These are phyloP conservation scores for Diaporthe citriasiana DNA, from an alignment of 2,329 filamentous ascomycete genomes.

Conservation along the genomic window DNA sequence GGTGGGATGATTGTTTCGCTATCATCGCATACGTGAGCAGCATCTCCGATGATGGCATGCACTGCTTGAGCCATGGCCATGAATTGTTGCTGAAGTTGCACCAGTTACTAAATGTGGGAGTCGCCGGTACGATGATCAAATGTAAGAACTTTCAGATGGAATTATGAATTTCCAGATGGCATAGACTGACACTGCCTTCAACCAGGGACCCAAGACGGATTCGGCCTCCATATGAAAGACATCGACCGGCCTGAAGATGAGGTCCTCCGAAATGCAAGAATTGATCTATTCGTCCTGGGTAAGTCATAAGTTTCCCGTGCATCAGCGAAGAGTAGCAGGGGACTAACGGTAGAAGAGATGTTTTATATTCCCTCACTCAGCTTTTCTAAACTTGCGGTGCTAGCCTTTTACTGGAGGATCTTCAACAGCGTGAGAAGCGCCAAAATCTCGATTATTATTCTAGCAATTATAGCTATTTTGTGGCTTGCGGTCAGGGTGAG, in stretches of 20 bases:
- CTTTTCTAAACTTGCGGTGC: constrained; percentile 11
- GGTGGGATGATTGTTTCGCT: constrained; percentile 20
- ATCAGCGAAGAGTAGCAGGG: neutral
- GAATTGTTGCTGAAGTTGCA: neutral
- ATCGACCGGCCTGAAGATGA: neutral
- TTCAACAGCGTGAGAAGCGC: constrained; percentile 19
- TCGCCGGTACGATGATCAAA: constrained; percentile 5
- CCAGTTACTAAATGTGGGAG: constrained; percentile 11
- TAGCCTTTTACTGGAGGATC: constrained; percentile 26
- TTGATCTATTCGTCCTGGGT: constrained; percentile 1
- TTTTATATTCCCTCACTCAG: constrained; percentile 20
- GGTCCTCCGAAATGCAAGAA: neutral
- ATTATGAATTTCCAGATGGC: no score
- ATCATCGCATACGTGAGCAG: constrained; percentile 17
- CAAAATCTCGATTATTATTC: neutral
- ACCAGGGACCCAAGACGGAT: constrained; percentile 7
- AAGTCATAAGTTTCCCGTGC: neutral
- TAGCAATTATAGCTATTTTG: neutral
- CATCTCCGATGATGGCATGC: neutral
- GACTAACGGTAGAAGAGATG: constrained; percentile 1
- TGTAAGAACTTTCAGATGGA: neutral
- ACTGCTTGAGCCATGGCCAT: neutral
- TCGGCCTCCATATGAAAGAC: constrained; percentile 8
- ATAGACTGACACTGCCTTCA: neutral
- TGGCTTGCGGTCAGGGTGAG: constrained; percentile 16